These are phyloP conservation scores for Fusarium subtropicale DNA, from an alignment of 2,329 filamentous ascomycete species.

Conservation along the genomic window DNA sequence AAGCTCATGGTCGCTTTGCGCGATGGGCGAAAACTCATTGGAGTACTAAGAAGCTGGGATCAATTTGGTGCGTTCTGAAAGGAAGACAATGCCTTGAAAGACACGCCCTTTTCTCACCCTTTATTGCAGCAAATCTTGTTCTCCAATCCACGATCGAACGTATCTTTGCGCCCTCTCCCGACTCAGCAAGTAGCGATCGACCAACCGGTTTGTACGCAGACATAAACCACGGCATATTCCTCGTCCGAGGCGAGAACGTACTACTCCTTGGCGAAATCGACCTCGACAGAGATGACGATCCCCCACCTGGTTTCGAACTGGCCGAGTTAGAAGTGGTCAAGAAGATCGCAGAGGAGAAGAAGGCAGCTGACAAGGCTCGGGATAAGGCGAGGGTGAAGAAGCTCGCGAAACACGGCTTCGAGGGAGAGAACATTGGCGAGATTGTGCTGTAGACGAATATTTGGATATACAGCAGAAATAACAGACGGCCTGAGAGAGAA, in stretches of 20 bases:
- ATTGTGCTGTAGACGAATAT: constrained; percentile 66
- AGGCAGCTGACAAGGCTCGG: constrained; percentile 73
- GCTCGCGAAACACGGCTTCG: constrained; percentile 83
- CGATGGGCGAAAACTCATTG: constrained; percentile 93
- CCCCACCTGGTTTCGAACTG: constrained; percentile 76
- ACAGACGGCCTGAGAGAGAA: constrained; percentile 3
- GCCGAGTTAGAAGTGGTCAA: constrained; percentile 78
- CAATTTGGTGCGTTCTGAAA: constrained; percentile 82
- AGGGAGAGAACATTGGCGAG: constrained; percentile 85
- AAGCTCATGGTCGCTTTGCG: constrained; percentile 93
- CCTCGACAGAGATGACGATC: constrained; percentile 92
- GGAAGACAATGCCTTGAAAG: not conserved
- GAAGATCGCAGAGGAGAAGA: constrained; percentile 77
- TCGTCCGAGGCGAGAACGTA: constrained; percentile 97
- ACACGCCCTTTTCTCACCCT: constrained; percentile 24
- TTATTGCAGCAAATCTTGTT: constrained; percentile 82
- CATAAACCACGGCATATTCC: constrained; percentile 84
- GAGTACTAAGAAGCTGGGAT: constrained; percentile 94
- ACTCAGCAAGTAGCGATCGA: constrained; percentile 52
- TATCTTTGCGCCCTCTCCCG: constrained; percentile 74
- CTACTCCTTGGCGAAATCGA: constrained; percentile 95
- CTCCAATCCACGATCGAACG: constrained; percentile 93
- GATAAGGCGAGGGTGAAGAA: constrained; percentile 80
- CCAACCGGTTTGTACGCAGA: constrained; percentile 78
- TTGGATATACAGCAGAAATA: constrained; percentile 17